phyloP scores from a whole-genome alignment of 2,329 filamentous ascomycete species.

The Claviceps pazoutovae region DNA sequence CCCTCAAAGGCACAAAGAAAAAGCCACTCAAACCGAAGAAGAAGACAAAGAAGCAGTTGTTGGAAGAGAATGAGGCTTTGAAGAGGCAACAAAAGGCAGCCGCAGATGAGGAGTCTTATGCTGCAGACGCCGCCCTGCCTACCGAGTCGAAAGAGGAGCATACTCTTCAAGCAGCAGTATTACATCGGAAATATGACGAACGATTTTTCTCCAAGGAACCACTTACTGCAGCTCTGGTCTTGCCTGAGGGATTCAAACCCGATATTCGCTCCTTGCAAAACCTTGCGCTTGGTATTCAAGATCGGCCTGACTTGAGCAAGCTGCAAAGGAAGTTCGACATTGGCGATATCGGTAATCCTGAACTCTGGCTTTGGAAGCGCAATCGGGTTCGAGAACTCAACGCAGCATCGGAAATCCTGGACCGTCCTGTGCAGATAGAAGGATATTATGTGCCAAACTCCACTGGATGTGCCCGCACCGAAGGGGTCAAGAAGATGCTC shows the following conservation, averaged over 20 bases:
- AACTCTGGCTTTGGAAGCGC: conserved; percentile 43
- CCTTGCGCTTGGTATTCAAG: conserved; percentile 28
- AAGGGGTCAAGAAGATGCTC: conserved; percentile 88
- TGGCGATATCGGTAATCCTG: conserved; percentile 33
- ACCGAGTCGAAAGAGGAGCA: conserved; percentile 15
- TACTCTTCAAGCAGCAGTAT: conserved; percentile 17
- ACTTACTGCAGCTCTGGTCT: conserved; percentile 26
- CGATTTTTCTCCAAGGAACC: conserved; percentile 36
- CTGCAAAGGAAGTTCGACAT: conserved; percentile 33
- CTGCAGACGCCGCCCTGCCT: conserved; percentile 27
- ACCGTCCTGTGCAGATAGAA: conserved; percentile 32
- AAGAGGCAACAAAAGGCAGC: conserved; percentile 40
- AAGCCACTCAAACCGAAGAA: conserved; percentile 46
- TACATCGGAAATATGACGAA: conserved; percentile 37
- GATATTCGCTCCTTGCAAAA: conserved; percentile 31
- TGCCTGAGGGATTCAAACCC: conserved; percentile 31
- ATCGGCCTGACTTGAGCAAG: conserved; percentile 34
- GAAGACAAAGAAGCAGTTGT: conserved; percentile 65
- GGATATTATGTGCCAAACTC: conserved; percentile 73
- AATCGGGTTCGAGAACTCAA: conserved; percentile 44
- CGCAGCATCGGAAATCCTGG: conserved; percentile 15
- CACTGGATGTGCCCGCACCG: conserved; percentile 77
- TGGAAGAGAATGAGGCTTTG: conserved; percentile 51
- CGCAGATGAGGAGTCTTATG: conserved; percentile 19
- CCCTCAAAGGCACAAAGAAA: conserved; percentile 42